phyloP scores from a whole-genome alignment of 2,329 filamentous ascomycete species.

The Cladosporium sp. region DNA sequence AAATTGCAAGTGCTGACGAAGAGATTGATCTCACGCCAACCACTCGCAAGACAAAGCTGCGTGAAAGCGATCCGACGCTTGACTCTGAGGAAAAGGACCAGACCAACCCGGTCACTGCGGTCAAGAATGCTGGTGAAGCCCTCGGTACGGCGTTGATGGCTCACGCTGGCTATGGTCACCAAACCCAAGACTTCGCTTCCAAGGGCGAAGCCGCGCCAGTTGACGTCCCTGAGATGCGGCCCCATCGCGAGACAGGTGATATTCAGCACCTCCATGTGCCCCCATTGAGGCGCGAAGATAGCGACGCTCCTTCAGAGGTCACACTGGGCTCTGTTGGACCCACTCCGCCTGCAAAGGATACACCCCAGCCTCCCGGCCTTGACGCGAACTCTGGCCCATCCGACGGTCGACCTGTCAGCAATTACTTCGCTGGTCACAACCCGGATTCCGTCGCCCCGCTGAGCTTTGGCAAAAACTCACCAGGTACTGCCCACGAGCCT shows the following conservation, averaged over 20 bases:
- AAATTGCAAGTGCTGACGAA: conserved; percentile 12
- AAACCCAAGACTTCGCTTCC: conserved; percentile 32
- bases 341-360: conserved; percentile 46
- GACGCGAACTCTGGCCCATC: conserved; percentile 17
- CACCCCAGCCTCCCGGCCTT: conserved; percentile 26
- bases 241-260: conserved; percentile 8
- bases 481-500: background rate
- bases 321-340: conserved; percentile 31
- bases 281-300: conserved; percentile 3
- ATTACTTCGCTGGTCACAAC: conserved; percentile 17
- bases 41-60: conserved; percentile 31
- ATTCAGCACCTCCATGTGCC: background rate
- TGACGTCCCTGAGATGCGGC: conserved; percentile 14
- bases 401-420: conserved; percentile 15
- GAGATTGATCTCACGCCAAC: conserved; percentile 31
- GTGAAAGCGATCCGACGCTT: conserved; percentile 18
- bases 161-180: conserved; percentile 33
- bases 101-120: conserved; percentile 36
- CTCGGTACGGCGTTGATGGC: conserved; percentile 44
- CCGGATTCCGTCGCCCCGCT: conserved; percentile 6
- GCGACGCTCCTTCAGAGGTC: conserved; percentile 14
- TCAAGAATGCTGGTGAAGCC: conserved; percentile 45
- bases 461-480: conserved; percentile 9
- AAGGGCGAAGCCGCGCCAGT: conserved; percentile 22
- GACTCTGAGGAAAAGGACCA: conserved; percentile 10